Evolutionary conservation across 1,284 basidiomycete species (phyloP), one percentile per base, ranked within the genome.

Genomic region (Puccinia horiana): DNA sequence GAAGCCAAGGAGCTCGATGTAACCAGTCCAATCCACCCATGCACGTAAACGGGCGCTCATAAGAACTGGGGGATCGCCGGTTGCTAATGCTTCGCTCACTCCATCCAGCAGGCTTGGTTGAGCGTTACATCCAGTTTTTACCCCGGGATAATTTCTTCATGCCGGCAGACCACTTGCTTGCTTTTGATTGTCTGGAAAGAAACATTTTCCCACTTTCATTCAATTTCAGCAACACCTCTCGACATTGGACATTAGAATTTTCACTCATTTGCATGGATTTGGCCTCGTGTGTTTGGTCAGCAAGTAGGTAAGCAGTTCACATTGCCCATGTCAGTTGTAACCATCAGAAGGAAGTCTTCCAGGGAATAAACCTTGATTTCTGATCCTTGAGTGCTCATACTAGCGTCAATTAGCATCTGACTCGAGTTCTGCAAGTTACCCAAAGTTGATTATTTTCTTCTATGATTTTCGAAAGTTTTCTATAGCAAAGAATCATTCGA

Each of bases 71-170:
- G 16, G 26, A 65, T 40, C 61, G 61, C n/a, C 61, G 61, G 61
- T 65, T 65, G 61, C 35, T 65, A 65, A 65, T 65, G 61, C 16
- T 20, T 40, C 61, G 35, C 9, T 37, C 18, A 40, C 32, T 35
- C 61, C 35, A 9, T 2, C 11, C 8, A 47, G 49, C 32, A 37
- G 35, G 35, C 35, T 35, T 35, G 61, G 61, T 65, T 65, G 35
- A 65, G 61, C 61, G 61, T 65, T 35, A 65, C 35, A 65, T 18
- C 61, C 61, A 65, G 35, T 16, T 16, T 65, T 40, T 65, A 23
- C 61, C 35, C 61, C 61, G 58, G 29, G 26, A 61, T 35, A 29
- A 61, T 12, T 4, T 18, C 29, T 35, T 14, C 26, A 18, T 61
- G 54, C 16, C 54, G 54, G 9, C 58, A 11, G 29, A 40, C 35